A percentile compares a stretch with the other conserved stretches of the same genome.
These are phyloP conservation scores for Petrea volubilis DNA, from an alignment of 257 asterid species.

Conservation along the genomic window DNA sequence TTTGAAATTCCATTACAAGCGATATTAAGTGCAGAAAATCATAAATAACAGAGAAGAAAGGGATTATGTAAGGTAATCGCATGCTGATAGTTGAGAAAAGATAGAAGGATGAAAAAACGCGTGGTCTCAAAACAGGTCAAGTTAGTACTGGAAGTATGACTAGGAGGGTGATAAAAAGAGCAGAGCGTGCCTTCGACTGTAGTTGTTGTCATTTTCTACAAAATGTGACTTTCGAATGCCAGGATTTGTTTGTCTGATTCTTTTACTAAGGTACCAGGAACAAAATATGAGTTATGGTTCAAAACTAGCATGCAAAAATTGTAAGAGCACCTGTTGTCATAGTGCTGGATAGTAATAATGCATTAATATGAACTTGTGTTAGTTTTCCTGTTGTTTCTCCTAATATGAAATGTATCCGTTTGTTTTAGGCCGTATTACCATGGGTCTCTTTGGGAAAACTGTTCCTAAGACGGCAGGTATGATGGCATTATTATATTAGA, in stretches of 20 bases:
- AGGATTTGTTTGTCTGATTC: not conserved
- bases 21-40: too few species aligned
- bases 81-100: not conserved
- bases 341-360: not conserved
- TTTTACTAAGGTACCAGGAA: not conserved
- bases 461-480: constrained; percentile 96
- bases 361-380: too few species aligned
- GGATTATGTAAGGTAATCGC: not conserved
- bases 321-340: not conserved
- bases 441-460: constrained; percentile 93
- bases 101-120: not conserved
- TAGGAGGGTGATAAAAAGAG: not conserved
- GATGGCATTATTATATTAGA: constrained; percentile 16
- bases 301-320: not conserved
- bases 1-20: too few species aligned
- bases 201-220: not conserved
- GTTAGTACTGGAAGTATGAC: not conserved
- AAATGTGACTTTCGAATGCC: not conserved
- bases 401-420: constrained; percentile 4
- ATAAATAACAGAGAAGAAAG: not conserved
- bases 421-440: constrained; percentile 76
- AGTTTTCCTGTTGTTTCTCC: not conserved
- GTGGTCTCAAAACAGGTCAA: not conserved
- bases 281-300: not conserved
- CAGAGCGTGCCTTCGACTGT: not conserved